Percentiles rank a stretch among this genome's conserved stretches.
Evolutionary conservation across 2,329 filamentous ascomycete species (phyloP).

Genomic region (Aspergillus nomiae): DNA sequence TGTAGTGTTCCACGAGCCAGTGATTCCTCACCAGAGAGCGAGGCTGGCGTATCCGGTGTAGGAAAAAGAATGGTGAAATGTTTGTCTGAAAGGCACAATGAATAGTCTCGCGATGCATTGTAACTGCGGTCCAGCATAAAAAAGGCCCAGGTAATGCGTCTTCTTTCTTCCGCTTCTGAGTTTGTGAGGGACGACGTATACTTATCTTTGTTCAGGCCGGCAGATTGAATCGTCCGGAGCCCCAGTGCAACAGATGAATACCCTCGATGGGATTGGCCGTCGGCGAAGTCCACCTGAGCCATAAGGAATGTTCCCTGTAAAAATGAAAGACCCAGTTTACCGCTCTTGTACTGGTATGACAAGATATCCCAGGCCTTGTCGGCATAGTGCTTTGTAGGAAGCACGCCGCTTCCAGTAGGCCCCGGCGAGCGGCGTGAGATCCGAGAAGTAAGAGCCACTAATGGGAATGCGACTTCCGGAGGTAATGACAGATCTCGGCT

Average conservation of each 20-base stretch:
- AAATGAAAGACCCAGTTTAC: constrained; percentile 20
- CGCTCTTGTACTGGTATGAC: constrained; percentile 18
- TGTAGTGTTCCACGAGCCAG: constrained; percentile 15
- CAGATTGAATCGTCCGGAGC: constrained; percentile 25
- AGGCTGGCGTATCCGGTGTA: not conserved
- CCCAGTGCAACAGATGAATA: constrained; percentile 25
- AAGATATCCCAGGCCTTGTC: constrained; percentile 25
- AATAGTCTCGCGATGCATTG: constrained; percentile 28
- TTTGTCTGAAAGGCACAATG: constrained; percentile 26
- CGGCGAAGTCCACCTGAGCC: constrained; percentile 27
- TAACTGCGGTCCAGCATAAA: constrained; percentile 31
- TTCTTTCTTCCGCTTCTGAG: constrained; percentile 17
- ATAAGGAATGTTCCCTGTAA: constrained; percentile 28
- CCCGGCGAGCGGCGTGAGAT: constrained; percentile 15
- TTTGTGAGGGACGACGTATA: constrained; percentile 8
- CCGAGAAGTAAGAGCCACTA: constrained; percentile 27
- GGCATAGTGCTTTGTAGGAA: constrained; percentile 12
- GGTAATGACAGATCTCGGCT: constrained; percentile 14
- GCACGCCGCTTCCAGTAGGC: not conserved
- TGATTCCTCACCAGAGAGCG: not conserved
- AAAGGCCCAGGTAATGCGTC: constrained; percentile 27
- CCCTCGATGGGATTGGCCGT: constrained; percentile 24
- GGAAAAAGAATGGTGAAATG: constrained; percentile 27
- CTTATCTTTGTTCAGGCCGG: constrained; percentile 21
- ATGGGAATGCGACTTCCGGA: constrained; percentile 22